Conservation (phyloP, 768 basidiomycete genomes). For the Serendipita sp. region DNA sequence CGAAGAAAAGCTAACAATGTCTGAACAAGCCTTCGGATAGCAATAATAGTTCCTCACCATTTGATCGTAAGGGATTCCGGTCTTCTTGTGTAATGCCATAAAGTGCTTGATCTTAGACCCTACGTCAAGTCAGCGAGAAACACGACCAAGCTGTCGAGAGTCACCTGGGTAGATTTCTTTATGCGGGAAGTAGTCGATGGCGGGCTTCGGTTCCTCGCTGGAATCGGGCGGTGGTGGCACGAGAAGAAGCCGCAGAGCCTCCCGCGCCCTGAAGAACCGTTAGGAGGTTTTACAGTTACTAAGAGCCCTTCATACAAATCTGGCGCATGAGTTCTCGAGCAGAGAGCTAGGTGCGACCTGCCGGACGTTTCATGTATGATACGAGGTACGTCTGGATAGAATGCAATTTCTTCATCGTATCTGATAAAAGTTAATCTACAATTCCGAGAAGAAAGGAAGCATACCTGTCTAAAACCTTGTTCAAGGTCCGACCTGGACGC, state of each 20-base stretch:
- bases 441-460: background rate
- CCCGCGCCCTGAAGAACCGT: conserved; percentile 38
- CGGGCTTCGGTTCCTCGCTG: conserved; percentile 25
- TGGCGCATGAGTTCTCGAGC: conserved; percentile 56
- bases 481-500: conserved; percentile 20
- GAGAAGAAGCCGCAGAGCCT: conserved; percentile 51
- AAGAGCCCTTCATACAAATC: conserved; percentile 35
- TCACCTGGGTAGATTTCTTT: conserved; percentile 58
- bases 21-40: background rate
- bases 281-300: background rate
- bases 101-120: conserved; percentile 77
- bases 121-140: conserved; percentile 15
- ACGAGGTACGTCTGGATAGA: conserved; percentile 62
- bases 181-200: conserved; percentile 50
- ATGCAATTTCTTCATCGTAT: conserved; percentile 39
- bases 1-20: conserved; percentile 37
- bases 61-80: conserved; percentile 60
- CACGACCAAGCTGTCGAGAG: background rate
- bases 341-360: conserved; percentile 46
- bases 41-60: conserved; percentile 36
- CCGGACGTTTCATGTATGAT: conserved; percentile 46
- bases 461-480: conserved; percentile 20
- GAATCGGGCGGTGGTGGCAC: conserved; percentile 24
- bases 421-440: conserved; percentile 19
- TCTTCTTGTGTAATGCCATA: conserved; percentile 51